phyloP scores from a whole-genome alignment of 306 rosid genomes.

The Prunus armeniaca region DNA sequence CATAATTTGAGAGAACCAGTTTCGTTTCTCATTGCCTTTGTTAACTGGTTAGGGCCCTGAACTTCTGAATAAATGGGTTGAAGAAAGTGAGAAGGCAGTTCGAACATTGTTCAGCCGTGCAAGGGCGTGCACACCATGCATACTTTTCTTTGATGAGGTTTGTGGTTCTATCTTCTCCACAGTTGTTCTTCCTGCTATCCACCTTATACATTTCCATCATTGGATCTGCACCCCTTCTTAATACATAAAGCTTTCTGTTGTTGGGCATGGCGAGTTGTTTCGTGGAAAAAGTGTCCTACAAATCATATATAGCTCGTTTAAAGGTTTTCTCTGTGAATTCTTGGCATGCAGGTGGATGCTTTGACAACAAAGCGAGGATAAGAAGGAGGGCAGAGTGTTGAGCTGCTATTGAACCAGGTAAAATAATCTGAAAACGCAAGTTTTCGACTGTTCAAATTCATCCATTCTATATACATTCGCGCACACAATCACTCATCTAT shows the following conservation, averaged over 20 bases:
- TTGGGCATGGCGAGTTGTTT: too few species aligned
- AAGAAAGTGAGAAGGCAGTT: slow-evolving; percentile 75
- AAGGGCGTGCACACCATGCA: slow-evolving; percentile 77
- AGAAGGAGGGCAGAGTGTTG: slow-evolving; percentile 78
- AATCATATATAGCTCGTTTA: too few species aligned
- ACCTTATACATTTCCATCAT: neutral
- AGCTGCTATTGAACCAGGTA: slow-evolving; percentile 70
- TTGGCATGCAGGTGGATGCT: slow-evolving; percentile 59
- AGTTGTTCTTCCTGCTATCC: neutral
- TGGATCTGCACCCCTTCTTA: neutral
- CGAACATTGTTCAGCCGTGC: slow-evolving; percentile 68
- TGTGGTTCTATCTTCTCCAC: slow-evolving; percentile 16
- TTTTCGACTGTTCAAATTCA: neutral
- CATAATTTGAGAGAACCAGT: neutral
- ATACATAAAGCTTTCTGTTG: too few species aligned
- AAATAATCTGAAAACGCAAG: slow-evolving; percentile 5
- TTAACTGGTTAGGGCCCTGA: slow-evolving; percentile 67
- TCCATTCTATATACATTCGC: too few species aligned
- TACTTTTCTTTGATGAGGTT: slow-evolving; percentile 85
- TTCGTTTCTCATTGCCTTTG: neutral
- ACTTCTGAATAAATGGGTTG: slow-evolving; percentile 75
- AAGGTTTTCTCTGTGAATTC: neutral
- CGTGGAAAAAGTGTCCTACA: too few species aligned
- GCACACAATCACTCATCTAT: too few species aligned
- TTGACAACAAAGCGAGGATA: slow-evolving; percentile 69